These are phyloP conservation scores for Plenodomus tracheiphilus DNA, from an alignment of 2,329 filamentous ascomycete genomes.

Conservation along the genomic window DNA sequence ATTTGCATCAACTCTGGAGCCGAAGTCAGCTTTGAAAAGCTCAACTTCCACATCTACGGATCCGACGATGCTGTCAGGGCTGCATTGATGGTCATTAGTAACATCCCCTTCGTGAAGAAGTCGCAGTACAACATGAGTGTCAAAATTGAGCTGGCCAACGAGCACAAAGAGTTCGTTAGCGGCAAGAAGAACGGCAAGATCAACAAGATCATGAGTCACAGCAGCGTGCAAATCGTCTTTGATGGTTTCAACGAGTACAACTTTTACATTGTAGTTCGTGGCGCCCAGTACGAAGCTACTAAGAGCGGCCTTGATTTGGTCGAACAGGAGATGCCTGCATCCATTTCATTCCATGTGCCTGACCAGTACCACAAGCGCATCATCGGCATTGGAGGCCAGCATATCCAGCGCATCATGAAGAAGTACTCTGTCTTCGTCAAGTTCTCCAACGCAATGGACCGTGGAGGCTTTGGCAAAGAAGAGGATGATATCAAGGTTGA, in stretches of 20 bases:
- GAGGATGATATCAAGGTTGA: conserved; percentile 99
- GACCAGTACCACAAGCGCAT: conserved; percentile 99
- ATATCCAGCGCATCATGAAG: conserved; percentile 99
- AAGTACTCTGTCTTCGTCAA: conserved; percentile 99
- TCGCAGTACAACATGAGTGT: conserved; percentile 92
- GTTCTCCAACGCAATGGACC: conserved; percentile 98
- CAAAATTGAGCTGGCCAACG: conserved; percentile 97
- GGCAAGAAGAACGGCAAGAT: conserved; percentile 99
- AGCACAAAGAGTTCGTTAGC: conserved; percentile 99
- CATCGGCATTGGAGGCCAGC: conserved; percentile 96
- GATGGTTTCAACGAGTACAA: conserved; percentile 99
- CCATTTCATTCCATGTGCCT: conserved; percentile 97
- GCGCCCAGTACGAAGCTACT: conserved; percentile 87
- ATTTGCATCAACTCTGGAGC: conserved; percentile 96
- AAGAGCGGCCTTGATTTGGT: conserved; percentile 91
- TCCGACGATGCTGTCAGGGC: conserved; percentile 96
- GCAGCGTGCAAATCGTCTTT: conserved; percentile 98
- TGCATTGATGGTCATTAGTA: conserved; percentile 90
- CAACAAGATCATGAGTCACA: conserved; percentile 99
- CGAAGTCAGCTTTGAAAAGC: conserved; percentile 91
- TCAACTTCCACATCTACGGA: conserved; percentile 90
- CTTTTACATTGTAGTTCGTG: conserved; percentile 98
- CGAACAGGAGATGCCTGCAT: conserved; percentile 98
- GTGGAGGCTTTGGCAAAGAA: conserved; percentile 88
- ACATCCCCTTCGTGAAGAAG: conserved; percentile 85